Evolutionary conservation across 768 basidiomycete genomes (phyloP).

Genomic region (Strobilomyces confusus): DNA sequence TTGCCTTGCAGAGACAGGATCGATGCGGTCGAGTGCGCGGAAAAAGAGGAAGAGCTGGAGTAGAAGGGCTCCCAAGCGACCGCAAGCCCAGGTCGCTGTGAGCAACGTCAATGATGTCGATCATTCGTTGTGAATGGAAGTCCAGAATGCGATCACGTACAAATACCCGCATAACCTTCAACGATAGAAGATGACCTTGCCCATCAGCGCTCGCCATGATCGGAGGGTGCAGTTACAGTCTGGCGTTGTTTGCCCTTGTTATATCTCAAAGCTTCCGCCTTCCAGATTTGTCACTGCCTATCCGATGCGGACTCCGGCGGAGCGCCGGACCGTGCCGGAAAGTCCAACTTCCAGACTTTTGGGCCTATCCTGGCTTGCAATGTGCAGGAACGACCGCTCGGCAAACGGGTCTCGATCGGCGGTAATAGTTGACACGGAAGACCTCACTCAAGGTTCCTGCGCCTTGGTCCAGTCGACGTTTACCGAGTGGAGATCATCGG

Average conservation of each 20-base stretch:
- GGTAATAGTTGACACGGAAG: no score
- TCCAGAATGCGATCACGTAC: slow-evolving; percentile 43
- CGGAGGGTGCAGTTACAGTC: slow-evolving; percentile 6
- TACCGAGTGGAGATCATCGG: no score
- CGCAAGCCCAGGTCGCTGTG: slow-evolving; percentile 68
- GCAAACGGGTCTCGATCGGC: no score
- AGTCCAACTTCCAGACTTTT: no score
- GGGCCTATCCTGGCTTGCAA: no score
- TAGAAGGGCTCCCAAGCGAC: slow-evolving; percentile 85
- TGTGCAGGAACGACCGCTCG: no score
- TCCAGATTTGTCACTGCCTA: background rate
- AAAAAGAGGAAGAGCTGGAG: slow-evolving; percentile 77
- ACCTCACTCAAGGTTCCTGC: no score
- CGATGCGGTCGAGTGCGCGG: slow-evolving; percentile 75
- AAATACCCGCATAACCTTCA: slow-evolving; percentile 87
- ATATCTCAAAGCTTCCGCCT: slow-evolving; percentile 13
- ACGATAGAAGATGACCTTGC: slow-evolving; percentile 62
- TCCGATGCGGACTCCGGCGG: no score
- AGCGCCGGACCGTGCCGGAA: no score
- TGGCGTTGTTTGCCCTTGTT: slow-evolving; percentile 24
- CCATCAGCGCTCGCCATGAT: slow-evolving; percentile 40
- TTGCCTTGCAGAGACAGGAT: slow-evolving; percentile 73
- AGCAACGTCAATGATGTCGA: background rate
- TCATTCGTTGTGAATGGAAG: background rate
- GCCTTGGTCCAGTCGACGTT: no score